Percentiles rank a stretch among this genome's conserved stretches.
Evolutionary conservation across 2,329 filamentous ascomycete species (phyloP).

Genomic region (Hypoxylon sp.): DNA sequence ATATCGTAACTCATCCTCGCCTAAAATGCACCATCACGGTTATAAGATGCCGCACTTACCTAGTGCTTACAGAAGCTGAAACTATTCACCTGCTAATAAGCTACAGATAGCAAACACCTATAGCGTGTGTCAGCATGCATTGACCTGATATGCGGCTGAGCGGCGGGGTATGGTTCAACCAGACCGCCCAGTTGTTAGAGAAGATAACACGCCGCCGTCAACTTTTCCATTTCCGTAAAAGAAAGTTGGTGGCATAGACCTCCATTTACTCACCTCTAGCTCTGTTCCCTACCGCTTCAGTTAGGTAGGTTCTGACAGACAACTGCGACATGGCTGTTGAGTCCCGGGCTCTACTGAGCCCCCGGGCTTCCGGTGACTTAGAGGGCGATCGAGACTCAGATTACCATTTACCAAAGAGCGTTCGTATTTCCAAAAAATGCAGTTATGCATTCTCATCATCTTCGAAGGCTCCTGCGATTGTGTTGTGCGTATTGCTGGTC

Average conservation of each 20-base stretch:
- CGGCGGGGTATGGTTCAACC: no score
- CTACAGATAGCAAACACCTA: neutral
- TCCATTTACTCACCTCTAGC: no score
- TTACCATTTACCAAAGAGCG: neutral
- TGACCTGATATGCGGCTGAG: neutral
- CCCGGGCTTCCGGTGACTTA: neutral
- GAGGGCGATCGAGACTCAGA: neutral
- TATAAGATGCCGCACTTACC: no score
- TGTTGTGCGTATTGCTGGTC: neutral
- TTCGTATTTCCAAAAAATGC: neutral
- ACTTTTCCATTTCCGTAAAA: no score
- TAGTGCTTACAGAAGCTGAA: neutral
- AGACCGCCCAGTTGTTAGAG: no score
- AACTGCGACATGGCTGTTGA: neutral
- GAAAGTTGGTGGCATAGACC: no score
- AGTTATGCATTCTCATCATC: neutral
- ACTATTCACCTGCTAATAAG: no score
- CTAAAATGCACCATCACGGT: no score
- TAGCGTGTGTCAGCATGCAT: neutral
- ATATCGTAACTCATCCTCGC: no score
- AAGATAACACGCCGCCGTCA: no score
- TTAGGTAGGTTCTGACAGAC: no score
- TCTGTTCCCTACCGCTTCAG: no score
- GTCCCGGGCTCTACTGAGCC: neutral
- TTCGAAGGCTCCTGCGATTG: neutral